Conservation (phyloP, 2,329 filamentous ascomycete genomes). For the Ophiostoma perfectum region DNA sequence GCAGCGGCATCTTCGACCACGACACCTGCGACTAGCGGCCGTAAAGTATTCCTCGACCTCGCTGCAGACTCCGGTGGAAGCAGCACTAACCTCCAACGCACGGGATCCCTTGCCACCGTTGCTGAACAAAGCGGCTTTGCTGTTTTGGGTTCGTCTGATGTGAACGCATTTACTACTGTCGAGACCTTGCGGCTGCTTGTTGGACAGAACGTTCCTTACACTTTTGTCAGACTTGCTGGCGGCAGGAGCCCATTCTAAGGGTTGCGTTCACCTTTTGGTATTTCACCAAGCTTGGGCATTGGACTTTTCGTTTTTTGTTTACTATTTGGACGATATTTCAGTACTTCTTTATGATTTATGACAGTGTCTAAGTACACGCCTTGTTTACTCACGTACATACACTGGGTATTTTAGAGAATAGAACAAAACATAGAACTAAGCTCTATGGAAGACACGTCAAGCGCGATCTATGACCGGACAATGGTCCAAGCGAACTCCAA, state of each 20-base stretch:
- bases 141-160: constrained; percentile 72
- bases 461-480: not conserved
- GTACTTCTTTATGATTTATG: not conserved
- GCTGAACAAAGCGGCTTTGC: constrained; percentile 72
- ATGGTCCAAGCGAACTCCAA: not conserved
- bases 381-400: not conserved
- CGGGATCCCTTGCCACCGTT: constrained; percentile 61
- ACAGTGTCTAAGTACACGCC: not conserved
- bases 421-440: not conserved
- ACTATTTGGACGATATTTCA: not conserved
- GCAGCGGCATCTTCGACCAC: constrained; percentile 32
- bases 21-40: constrained; percentile 33
- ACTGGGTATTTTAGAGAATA: not conserved
- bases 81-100: constrained; percentile 44
- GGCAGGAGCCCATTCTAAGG: constrained; percentile 44
- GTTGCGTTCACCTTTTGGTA: not conserved
- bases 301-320: too few species aligned
- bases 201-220: constrained; percentile 81
- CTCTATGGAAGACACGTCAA: not conserved
- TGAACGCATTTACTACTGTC: constrained; percentile 77
- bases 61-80: constrained; percentile 47
- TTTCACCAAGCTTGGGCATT: not conserved
- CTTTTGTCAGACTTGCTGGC: constrained; percentile 72
- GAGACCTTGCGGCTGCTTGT: constrained; percentile 73
- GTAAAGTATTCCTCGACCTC: constrained; percentile 75